Evolutionary conservation across 225 moss, liverwort and hornwort species (phyloP).

Genomic region (Pseudoscleropodium purum): DNA sequence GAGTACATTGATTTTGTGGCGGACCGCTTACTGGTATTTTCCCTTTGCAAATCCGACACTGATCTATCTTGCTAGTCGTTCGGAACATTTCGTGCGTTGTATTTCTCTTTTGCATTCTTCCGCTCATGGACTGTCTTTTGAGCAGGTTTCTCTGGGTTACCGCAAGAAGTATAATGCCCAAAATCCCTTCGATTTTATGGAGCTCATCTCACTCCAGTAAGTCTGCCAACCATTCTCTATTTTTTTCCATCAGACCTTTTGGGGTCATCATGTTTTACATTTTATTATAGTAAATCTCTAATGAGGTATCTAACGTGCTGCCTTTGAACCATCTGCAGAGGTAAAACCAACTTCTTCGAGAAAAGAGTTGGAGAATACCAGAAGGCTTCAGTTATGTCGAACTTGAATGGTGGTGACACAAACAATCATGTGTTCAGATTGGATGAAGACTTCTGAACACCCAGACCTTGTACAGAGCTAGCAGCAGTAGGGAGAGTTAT

Average conservation of each 20-base stretch:
- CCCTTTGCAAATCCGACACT: too few relatives aligned
- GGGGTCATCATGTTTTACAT: too few relatives aligned
- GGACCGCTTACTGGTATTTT: constrained; percentile 66
- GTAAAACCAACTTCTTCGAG: constrained; percentile 87
- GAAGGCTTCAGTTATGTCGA: constrained; percentile 84
- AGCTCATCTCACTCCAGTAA: constrained; percentile 93
- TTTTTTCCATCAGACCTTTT: neutral
- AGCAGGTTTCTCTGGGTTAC: constrained; percentile 68
- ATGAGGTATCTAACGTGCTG: neutral
- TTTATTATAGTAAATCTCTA: too few relatives aligned
- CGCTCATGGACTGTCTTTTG: neutral
- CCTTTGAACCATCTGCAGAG: constrained; percentile 34
- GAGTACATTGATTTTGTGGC: constrained; percentile 92
- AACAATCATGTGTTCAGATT: constrained; percentile 76
- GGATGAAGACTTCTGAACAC: constrained; percentile 66
- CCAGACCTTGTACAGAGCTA: neutral
- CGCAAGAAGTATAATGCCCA: constrained; percentile 47
- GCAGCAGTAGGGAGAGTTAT: neutral
- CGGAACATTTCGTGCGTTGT: too few relatives aligned
- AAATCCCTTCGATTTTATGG: constrained; percentile 96
- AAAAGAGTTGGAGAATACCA: constrained; percentile 93
- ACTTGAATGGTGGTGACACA: constrained; percentile 32
- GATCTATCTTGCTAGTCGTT: neutral
- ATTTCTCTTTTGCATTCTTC: neutral
- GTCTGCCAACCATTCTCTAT: neutral